Percentiles rank a stretch among this genome's conserved stretches.
phyloP scores from a whole-genome alignment of 23 red algal genomes.

The Cyanidioschyzon merolae region DNA sequence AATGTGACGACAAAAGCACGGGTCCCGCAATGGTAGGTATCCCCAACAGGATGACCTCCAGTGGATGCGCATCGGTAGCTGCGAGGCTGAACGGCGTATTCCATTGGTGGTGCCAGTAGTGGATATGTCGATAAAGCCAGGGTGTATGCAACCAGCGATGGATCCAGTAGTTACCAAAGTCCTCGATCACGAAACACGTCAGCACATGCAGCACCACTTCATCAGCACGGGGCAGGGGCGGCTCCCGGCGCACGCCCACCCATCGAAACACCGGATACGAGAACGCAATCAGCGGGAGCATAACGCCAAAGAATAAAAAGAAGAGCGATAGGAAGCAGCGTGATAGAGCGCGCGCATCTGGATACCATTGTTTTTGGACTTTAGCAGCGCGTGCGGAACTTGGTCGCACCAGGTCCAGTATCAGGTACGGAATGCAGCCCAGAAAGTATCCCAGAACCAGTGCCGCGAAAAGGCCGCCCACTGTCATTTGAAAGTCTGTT shows the following conservation, averaged over 20 bases:
- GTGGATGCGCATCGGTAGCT: conserved; percentile 33
- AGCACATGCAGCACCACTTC: conserved; percentile 6
- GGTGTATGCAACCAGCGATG: conserved; percentile 44
- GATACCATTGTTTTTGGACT: neutral
- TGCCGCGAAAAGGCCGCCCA: conserved; percentile 4
- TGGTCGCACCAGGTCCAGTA: neutral
- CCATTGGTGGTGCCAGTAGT: conserved; percentile 30
- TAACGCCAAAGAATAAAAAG: neutral
- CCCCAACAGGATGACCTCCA: conserved; percentile 31
- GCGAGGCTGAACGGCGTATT: conserved; percentile 32
- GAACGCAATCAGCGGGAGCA: conserved; percentile 2
- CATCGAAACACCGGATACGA: conserved; percentile 16
- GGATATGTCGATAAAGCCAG: conserved; percentile 33
- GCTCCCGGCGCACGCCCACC: neutral
- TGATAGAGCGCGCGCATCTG: neutral
- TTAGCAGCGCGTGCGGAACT: neutral
- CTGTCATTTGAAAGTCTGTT: neutral
- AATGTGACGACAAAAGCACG: conserved; percentile 21
- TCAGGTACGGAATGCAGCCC: conserved; percentile 1
- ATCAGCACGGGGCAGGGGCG: neutral
- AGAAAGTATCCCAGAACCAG: conserved; percentile 8
- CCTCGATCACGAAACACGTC: conserved; percentile 32
- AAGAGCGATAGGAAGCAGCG: neutral
- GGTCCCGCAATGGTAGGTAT: conserved; percentile 35
- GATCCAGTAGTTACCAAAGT: conserved; percentile 45